Evolutionary conservation across 768 basidiomycete genomes (phyloP), one percentile per base, ranked within the genome.

Genomic region (Coprinellus micaceus): DNA sequence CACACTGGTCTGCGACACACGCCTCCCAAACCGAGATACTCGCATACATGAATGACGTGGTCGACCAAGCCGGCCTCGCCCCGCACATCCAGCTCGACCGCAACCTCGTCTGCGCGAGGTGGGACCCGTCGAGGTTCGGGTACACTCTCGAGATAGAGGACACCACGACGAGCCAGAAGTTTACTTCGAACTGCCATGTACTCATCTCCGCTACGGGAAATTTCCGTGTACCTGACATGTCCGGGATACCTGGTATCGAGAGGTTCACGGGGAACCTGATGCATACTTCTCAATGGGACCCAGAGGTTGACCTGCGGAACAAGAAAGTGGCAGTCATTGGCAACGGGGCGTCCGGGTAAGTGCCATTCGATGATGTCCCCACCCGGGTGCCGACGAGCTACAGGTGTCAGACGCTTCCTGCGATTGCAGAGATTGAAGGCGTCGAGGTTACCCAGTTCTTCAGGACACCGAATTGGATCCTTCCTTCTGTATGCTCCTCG

Each of bases 91-190:
- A 63, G 4, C 79, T 81, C 68, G 70, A 78, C 59, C 70, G 69
- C 21, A 69, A 68, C 28, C 80, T 84, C 30, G 48, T 74, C 37
- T 71, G 69, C 3, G 79, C 75, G 0, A 65, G 67, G 26, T 86
- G 85, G 84, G 71, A 75, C 28, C 47, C 47, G 15, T 48, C 47
- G 17, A 48, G 25, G 15, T 9, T 24, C 12, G 29, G 28, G 26
- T 48, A 48, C 26, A 15, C 25, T 17, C 25, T 48, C 25, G 28
- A 30, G 11, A 13, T 48, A 13, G 47, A 48, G 21, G 47, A 48
- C 15, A 29, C 28, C 11, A 13, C 2, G 2, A 28, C 47, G 15
- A 21, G 28, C 21, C 15, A 11, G 15, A 48, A 10, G 11, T 28
- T 25, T 13, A 30, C 21, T 10, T 7, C 47, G 13, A 30, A 22